A percentile compares a stretch with the other conserved stretches of the same genome.
Conservation (phyloP, 768 basidiomycete genomes). For the Psilocybe tampanensis region DNA sequence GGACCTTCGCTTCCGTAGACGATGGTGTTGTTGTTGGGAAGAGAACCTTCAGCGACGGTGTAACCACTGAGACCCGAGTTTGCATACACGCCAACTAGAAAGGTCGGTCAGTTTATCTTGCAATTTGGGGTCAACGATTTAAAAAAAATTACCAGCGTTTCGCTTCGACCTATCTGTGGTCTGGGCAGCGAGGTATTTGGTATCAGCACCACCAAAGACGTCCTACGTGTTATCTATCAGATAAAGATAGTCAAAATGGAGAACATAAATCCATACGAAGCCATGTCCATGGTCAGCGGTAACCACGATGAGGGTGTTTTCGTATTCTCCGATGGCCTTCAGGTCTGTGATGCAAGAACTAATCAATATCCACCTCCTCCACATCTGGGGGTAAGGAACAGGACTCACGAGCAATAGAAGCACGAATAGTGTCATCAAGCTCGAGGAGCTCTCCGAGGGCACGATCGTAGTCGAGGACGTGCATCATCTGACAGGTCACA, state of each 20-base stretch:
- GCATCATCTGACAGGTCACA: constrained; percentile 43
- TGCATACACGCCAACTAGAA: constrained; percentile 39
- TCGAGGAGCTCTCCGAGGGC: constrained; percentile 48
- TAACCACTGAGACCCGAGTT: constrained; percentile 44
- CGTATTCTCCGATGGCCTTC: constrained; percentile 42
- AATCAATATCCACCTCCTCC: neutral
- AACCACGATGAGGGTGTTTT: constrained; percentile 45
- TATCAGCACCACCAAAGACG: constrained; percentile 44
- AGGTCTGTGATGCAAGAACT: constrained; percentile 30
- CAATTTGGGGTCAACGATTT: neutral
- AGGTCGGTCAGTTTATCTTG: neutral
- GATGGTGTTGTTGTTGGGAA: constrained; percentile 40
- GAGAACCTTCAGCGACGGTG: constrained; percentile 36
- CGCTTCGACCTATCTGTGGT: constrained; percentile 35
- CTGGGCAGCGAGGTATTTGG: constrained; percentile 37
- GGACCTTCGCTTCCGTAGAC: constrained; percentile 42
- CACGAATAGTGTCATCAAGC: constrained; percentile 46
- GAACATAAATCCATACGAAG: constrained; percentile 31
- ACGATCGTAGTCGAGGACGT: constrained; percentile 47
- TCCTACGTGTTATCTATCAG: constrained; percentile 26
- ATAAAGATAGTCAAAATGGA: neutral
- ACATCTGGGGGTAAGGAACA: neutral
- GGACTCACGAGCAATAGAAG: constrained; percentile 39
- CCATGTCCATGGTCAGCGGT: constrained; percentile 52
- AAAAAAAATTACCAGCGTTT: constrained; percentile 28